A percentile compares a stretch with the other conserved stretches of the same genome.
Evolutionary conservation across 1,284 basidiomycete species (phyloP).

Genomic region (Trametes hirsuta): DNA sequence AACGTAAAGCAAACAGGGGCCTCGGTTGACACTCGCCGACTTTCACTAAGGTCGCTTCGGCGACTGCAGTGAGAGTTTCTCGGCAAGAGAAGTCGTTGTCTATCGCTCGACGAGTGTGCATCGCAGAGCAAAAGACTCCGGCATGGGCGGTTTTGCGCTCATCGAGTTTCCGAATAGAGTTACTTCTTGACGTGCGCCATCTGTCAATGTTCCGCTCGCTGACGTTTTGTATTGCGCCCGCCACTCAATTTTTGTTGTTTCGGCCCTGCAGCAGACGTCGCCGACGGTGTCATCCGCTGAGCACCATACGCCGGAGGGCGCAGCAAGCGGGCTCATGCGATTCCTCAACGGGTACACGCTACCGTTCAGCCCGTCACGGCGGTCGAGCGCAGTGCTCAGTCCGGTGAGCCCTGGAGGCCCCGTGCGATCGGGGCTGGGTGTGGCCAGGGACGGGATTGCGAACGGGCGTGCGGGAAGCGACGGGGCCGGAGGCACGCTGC

Average conservation of each 20-base stretch:
- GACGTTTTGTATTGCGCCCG: constrained; percentile 10
- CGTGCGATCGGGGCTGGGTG: constrained; percentile 11
- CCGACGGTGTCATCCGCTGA: constrained; percentile 25
- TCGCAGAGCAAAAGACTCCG: too few relatives aligned
- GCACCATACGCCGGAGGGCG: constrained; percentile 26
- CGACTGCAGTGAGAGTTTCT: too few relatives aligned
- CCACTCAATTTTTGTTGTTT: not conserved
- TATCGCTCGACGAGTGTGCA: too few relatives aligned
- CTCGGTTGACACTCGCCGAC: too few relatives aligned
- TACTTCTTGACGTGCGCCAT: constrained; percentile 1
- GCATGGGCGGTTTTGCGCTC: too few relatives aligned
- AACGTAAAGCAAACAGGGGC: too few relatives aligned
- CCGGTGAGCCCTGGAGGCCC: constrained; percentile 9
- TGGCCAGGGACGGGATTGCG: constrained; percentile 4
- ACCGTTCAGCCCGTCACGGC: constrained; percentile 40
- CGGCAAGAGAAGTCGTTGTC: too few relatives aligned
- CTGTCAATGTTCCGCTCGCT: constrained; percentile 18
- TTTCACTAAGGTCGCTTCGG: too few relatives aligned
- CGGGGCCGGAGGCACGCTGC: constrained; percentile 3
- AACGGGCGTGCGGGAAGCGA: constrained; percentile 7
- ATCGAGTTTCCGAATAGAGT: too few relatives aligned
- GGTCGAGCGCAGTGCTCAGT: constrained; percentile 25
- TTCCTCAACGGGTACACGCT: constrained; percentile 50
- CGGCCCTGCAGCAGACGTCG: constrained; percentile 12
- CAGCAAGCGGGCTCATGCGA: constrained; percentile 41